phyloP scores from a whole-genome alignment of 495 filamentous ascomycete genomes.

The Daldinia loculata region DNA sequence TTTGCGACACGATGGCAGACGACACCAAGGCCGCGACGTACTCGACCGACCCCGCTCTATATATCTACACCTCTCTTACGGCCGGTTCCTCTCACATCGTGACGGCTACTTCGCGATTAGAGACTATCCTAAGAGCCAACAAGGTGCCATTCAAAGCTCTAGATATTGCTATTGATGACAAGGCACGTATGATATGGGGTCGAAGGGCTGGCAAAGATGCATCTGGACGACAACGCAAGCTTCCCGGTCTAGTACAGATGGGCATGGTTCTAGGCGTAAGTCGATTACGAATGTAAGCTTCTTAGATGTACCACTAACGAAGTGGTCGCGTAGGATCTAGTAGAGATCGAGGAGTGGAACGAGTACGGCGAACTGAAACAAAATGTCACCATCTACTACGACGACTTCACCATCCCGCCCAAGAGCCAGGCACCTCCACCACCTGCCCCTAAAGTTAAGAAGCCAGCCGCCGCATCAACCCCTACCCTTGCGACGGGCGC shows the following conservation, averaged over 20 bases:
- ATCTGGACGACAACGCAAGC: slow-evolving; percentile 72
- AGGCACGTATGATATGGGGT: slow-evolving; percentile 89
- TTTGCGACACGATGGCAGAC: slow-evolving; percentile 54
- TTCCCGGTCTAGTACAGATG: slow-evolving; percentile 89
- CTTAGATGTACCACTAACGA: background rate
- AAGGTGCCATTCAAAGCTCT: slow-evolving; percentile 90
- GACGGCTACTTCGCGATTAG: slow-evolving; percentile 91
- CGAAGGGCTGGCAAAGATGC: slow-evolving; percentile 72
- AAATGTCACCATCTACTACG: slow-evolving; percentile 68
- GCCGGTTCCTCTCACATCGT: slow-evolving; percentile 95
- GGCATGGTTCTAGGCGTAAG: slow-evolving; percentile 86
- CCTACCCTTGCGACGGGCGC: slow-evolving; percentile 45
- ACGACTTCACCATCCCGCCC: slow-evolving; percentile 60
- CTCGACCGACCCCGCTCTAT: slow-evolving; percentile 81
- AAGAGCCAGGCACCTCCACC: slow-evolving; percentile 51
- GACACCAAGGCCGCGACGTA: slow-evolving; percentile 62
- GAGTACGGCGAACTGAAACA: slow-evolving; percentile 95
- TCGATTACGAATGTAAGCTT: slow-evolving; percentile 27
- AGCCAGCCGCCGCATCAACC: slow-evolving; percentile 46
- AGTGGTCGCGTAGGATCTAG: slow-evolving; percentile 71
- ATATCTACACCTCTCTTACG: slow-evolving; percentile 94
- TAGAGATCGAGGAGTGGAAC: slow-evolving; percentile 98
- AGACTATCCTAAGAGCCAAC: slow-evolving; percentile 96
- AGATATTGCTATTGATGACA: slow-evolving; percentile 91
- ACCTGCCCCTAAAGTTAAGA: slow-evolving; percentile 41